Percentiles rank a stretch among this genome's conserved stretches.
Evolutionary conservation across 176 grass and related monocot genomes (phyloP).

Genomic region (Aegilops umbellulata): DNA sequence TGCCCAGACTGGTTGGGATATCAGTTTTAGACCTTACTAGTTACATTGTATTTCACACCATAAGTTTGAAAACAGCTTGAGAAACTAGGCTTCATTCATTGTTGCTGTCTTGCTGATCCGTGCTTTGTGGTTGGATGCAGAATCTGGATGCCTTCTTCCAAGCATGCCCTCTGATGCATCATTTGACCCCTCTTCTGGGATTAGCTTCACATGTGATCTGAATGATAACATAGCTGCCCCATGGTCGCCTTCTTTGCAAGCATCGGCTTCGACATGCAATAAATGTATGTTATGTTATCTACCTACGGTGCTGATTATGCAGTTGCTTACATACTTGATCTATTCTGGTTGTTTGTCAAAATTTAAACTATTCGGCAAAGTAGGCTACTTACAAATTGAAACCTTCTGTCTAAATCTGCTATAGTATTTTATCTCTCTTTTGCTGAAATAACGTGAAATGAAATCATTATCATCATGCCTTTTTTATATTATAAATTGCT

Average conservation of each 20-base stretch:
- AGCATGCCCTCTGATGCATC: constrained; percentile 96
- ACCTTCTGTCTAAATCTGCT: neutral
- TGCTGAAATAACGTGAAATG: constrained; percentile 8
- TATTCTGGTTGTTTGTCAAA: neutral
- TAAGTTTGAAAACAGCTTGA: neutral
- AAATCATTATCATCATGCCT: too few relatives aligned
- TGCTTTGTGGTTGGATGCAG: constrained; percentile 37
- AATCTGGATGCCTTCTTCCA: constrained; percentile 96
- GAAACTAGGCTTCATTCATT: constrained; percentile 4
- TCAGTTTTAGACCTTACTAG: constrained; percentile 1
- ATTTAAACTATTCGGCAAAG: neutral
- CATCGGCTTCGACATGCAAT: constrained; percentile 74
- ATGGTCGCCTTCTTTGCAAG: constrained; percentile 75
- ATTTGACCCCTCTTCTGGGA: constrained; percentile 66
- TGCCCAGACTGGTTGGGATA: neutral
- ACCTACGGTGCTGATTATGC: constrained; percentile 24
- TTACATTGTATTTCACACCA: neutral
- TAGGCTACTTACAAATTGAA: neutral
- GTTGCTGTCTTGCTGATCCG: constrained; percentile 26
- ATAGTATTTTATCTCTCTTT: neutral
- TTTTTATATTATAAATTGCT: neutral
- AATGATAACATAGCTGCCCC: constrained; percentile 99
- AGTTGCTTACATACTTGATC: neutral
- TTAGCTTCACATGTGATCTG: constrained; percentile 98
- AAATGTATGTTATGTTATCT: constrained; percentile 77